Conservation (phyloP, 768 basidiomycete species). For the Saitozyma sp. region DNA sequence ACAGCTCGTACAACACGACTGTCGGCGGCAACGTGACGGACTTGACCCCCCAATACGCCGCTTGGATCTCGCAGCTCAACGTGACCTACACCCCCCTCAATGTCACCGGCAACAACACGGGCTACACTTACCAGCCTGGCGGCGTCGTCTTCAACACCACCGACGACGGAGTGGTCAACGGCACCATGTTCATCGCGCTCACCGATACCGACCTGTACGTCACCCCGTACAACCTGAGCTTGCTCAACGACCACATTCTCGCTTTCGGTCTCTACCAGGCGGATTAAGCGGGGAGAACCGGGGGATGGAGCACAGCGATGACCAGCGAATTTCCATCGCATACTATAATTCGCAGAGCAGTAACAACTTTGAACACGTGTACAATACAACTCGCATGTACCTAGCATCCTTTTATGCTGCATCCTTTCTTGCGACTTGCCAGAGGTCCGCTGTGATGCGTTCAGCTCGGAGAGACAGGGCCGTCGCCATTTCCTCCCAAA, state of each 20-base stretch:
- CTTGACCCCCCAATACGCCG: slow-evolving; percentile 50
- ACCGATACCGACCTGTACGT: slow-evolving; percentile 59
- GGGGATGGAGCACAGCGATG: too few relatives aligned
- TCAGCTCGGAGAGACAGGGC: too few relatives aligned
- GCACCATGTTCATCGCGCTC: slow-evolving; percentile 62
- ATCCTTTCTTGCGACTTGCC: too few relatives aligned
- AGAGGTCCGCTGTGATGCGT: too few relatives aligned
- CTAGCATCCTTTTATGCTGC: too few relatives aligned
- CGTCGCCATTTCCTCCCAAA: too few relatives aligned
- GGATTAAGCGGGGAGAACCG: slow-evolving; percentile 12
- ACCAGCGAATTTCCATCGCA: neutral
- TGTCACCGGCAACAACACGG: slow-evolving; percentile 55
- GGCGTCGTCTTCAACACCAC: slow-evolving; percentile 55
- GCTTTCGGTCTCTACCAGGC: slow-evolving; percentile 53
- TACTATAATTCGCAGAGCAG: neutral
- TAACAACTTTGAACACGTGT: neutral
- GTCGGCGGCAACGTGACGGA: slow-evolving; percentile 51
- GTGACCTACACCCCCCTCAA: slow-evolving; percentile 62
- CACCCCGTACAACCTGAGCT: slow-evolving; percentile 62
- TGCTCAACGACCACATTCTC: slow-evolving; percentile 61
- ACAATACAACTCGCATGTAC: too few relatives aligned
- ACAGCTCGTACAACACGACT: slow-evolving; percentile 60
- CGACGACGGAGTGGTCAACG: slow-evolving; percentile 58
- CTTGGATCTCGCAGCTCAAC: slow-evolving; percentile 65
- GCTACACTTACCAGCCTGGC: slow-evolving; percentile 59